Conservation (phyloP, 768 basidiomycete genomes). For the Gelatoporia subvermispora region DNA sequence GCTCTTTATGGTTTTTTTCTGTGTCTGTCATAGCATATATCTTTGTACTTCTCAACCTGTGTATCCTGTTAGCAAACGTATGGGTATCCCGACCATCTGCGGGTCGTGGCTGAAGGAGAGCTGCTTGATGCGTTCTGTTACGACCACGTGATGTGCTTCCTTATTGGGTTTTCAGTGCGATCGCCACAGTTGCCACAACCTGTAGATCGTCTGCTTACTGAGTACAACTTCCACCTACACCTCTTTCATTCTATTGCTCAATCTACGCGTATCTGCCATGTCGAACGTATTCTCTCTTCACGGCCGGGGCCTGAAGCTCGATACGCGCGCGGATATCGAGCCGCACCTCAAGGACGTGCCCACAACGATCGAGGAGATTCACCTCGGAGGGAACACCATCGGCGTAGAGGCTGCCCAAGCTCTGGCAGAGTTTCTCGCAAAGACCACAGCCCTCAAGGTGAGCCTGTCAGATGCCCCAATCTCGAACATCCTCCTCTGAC, state of each 20-base stretch:
- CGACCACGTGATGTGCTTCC: no score
- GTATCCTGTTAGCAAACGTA: no score
- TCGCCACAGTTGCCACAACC: no score
- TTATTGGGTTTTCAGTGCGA: no score
- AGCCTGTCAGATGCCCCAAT: constrained; percentile 13
- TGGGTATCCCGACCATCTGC: no score
- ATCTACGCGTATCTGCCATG: constrained; percentile 8
- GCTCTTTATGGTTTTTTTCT: no score
- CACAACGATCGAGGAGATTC: constrained; percentile 73
- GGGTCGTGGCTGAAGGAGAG: no score
- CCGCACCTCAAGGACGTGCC: constrained; percentile 71
- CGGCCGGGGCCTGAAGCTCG: constrained; percentile 76
- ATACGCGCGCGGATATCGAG: constrained; percentile 69
- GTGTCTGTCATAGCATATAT: no score
- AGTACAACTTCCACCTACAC: constrained; percentile 1
- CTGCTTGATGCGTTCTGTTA: no score
- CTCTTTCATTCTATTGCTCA: background rate
- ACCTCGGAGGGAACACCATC: constrained; percentile 90
- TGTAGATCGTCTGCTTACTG: no score
- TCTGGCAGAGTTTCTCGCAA: constrained; percentile 72
- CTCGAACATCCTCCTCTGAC: background rate
- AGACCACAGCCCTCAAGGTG: constrained; percentile 68
- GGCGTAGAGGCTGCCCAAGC: constrained; percentile 87
- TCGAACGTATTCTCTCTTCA: constrained; percentile 43
- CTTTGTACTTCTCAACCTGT: no score